phyloP scores from a whole-genome alignment of 805 yeast genomes.

The Blastobotrys parvus region DNA sequence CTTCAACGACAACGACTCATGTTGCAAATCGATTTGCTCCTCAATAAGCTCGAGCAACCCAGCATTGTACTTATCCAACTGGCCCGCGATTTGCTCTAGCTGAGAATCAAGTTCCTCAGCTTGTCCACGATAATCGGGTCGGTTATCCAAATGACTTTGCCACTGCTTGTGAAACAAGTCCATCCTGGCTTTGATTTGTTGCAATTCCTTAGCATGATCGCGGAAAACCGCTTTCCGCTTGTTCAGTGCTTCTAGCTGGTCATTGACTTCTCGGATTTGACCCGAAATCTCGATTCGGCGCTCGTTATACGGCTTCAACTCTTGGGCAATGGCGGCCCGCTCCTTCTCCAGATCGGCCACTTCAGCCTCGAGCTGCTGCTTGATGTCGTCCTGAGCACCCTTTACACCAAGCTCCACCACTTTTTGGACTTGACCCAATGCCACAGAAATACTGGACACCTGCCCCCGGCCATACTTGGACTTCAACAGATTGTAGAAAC shows the following conservation, averaged over 20 bases:
- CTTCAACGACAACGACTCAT: not conserved
- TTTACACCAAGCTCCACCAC: no score
- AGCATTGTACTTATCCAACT: not conserved
- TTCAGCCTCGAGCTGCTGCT: no score
- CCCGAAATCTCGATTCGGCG: not conserved
- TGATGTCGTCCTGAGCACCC: no score
- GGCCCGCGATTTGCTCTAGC: not conserved
- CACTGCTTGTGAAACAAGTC: slow-evolving; percentile 1
- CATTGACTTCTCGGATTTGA: slow-evolving; percentile 6
- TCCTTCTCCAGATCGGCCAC: not conserved
- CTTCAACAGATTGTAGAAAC: not conserved
- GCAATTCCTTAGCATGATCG: slow-evolving; percentile 1
- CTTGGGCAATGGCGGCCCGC: not conserved
- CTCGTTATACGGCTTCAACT: not conserved
- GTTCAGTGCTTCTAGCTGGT: not conserved
- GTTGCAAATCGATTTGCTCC: slow-evolving; percentile 3
- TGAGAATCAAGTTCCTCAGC: not conserved
- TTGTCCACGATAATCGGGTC: slow-evolving; percentile 1
- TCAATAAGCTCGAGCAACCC: not conserved
- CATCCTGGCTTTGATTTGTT: not conserved
- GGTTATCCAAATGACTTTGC: not conserved
- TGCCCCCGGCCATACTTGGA: slow-evolving; percentile 6
- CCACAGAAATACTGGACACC: no score
- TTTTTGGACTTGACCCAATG: no score
- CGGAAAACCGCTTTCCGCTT: not conserved